A percentile compares a stretch with the other conserved stretches of the same genome.
These are phyloP conservation scores for Triticum urartu DNA, from an alignment of 176 grass and related monocot species.

Conservation along the genomic window DNA sequence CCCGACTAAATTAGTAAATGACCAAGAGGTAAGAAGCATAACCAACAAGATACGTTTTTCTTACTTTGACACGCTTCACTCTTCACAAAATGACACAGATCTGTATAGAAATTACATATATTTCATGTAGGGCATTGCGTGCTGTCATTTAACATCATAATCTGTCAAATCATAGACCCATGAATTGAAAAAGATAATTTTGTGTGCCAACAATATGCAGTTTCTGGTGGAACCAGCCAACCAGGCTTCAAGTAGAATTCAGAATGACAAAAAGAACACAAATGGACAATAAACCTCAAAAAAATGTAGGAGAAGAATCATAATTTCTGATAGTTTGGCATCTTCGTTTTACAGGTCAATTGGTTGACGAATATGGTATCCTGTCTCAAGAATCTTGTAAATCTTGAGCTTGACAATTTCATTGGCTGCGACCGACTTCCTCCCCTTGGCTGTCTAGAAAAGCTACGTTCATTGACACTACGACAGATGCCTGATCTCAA, in stretches of 20 bases:
- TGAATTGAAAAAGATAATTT: background rate
- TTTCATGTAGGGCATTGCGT: background rate
- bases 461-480: background rate
- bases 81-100: background rate
- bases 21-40: background rate
- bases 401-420: background rate
- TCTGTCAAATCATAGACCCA: background rate
- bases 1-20: background rate
- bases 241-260: background rate
- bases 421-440: background rate
- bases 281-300: background rate
- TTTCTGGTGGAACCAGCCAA: background rate
- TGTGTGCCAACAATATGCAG: background rate
- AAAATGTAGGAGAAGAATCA: background rate
- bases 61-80: background rate
- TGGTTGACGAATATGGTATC: background rate
- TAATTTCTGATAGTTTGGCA: background rate
- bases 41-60: background rate
- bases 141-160: background rate
- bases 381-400: background rate
- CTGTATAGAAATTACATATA: background rate
- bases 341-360: background rate
- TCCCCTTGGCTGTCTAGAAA: background rate
- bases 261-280: background rate
- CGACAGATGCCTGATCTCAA: background rate